Evolutionary conservation across 495 filamentous ascomycete genomes (phyloP).

Genomic region (Penicillium turbatum): DNA sequence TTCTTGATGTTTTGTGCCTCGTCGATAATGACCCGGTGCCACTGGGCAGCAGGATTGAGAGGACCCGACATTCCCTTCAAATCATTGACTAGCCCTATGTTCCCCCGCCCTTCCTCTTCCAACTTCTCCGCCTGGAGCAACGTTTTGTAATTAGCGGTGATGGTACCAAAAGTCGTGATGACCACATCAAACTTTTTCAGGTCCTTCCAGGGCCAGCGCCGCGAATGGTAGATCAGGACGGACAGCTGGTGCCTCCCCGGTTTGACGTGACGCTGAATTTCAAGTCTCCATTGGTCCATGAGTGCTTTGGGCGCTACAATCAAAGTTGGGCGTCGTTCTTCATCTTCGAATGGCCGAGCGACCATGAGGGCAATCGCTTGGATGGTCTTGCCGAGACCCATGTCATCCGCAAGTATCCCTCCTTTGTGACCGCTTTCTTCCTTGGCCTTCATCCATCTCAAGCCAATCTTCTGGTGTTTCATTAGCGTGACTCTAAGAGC

Average conservation of each 20-base stretch:
- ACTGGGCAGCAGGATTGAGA: conserved; percentile 60
- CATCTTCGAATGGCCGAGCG: conserved; percentile 59
- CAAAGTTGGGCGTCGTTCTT: conserved; percentile 70
- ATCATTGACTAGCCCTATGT: conserved; percentile 9
- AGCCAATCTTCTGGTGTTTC: conserved; percentile 77
- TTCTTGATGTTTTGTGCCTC: conserved; percentile 97
- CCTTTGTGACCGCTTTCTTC: conserved; percentile 75
- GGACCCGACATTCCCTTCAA: conserved; percentile 48
- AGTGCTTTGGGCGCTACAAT: conserved; percentile 85
- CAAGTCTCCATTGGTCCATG: conserved; percentile 83
- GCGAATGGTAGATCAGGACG: conserved; percentile 63
- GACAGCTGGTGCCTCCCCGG: conserved; percentile 54
- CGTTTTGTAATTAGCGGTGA: conserved; percentile 55
- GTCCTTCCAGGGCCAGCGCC: conserved; percentile 52
- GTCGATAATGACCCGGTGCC: conserved; percentile 84
- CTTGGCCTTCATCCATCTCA: conserved; percentile 79
- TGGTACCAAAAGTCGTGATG: conserved; percentile 82
- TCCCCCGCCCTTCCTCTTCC: conserved; percentile 24
- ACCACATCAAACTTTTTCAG: conserved; percentile 75
- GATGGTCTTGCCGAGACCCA: conserved; percentile 96
- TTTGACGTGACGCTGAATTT: conserved; percentile 71
- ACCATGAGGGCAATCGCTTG: conserved; percentile 82
- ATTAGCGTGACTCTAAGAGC: conserved; percentile 67
- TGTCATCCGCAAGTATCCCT: conserved; percentile 85
- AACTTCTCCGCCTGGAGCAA: conserved; percentile 52